Evolutionary conservation across 257 asterid genomes (phyloP).

Genomic region (Rhazya stricta): DNA sequence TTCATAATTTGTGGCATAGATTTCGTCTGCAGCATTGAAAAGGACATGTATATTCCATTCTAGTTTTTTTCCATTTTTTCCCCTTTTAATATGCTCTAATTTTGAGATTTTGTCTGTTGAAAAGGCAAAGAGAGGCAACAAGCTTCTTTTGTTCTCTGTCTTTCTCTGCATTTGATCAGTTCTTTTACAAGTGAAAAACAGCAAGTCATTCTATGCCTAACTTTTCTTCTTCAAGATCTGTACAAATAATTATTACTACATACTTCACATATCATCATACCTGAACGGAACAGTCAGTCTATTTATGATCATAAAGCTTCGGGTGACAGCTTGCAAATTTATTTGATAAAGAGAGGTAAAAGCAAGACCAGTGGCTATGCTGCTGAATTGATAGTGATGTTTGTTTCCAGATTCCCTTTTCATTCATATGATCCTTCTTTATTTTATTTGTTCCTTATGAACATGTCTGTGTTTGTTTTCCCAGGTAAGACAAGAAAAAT

Average conservation of each 20-base stretch:
- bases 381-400: not conserved
- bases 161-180: conserved; percentile 5
- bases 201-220: not conserved
- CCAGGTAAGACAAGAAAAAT: too few species aligned
- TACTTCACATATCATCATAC: too few species aligned
- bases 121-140: too few species aligned
- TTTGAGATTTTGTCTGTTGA: too few species aligned
- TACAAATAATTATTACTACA: not conserved
- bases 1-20: too few species aligned
- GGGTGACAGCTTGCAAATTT: not conserved
- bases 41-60: too few species aligned
- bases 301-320: not conserved
- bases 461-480: not conserved
- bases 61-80: too few species aligned
- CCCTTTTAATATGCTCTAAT: too few species aligned
- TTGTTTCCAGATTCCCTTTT: not conserved
- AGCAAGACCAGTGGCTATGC: not conserved
- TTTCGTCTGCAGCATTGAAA: too few species aligned
- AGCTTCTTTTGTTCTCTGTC: too few species aligned
- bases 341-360: not conserved
- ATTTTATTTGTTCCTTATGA: not conserved
- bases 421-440: too few species aligned
- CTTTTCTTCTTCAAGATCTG: not conserved
- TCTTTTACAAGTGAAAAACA: not conserved
- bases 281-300: not conserved